A percentile compares a stretch with the other conserved stretches of the same genome.
Conservation (phyloP, 495 filamentous ascomycete genomes). For the Aspergillus carlsbadensis region DNA sequence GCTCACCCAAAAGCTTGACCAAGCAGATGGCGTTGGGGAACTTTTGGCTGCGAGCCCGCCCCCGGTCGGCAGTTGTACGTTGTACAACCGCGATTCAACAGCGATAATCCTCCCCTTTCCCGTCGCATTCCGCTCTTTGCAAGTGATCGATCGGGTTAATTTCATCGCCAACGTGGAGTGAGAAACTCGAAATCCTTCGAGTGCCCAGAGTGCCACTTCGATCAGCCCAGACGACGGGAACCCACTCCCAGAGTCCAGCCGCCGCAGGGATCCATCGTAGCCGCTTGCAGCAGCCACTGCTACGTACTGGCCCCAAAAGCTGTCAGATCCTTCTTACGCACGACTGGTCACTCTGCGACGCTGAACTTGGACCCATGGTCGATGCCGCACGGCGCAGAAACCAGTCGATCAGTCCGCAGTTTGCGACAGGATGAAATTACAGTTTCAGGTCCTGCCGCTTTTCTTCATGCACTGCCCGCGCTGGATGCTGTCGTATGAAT, state of each 20-base stretch:
- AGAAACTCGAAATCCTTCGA: not conserved
- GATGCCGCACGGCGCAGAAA: no score
- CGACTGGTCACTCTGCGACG: no score
- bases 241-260: not conserved
- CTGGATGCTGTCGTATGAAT: no score
- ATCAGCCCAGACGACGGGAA: not conserved
- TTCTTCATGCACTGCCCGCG: no score
- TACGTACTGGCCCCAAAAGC: no score
- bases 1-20: slow-evolving; percentile 9
- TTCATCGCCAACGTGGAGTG: not conserved
- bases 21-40: not conserved
- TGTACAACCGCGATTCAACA: not conserved
- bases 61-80: not conserved
- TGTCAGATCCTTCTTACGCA: no score
- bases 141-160: not conserved
- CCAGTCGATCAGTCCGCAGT: no score
- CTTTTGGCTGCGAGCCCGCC: not conserved
- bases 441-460: no score
- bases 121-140: not conserved
- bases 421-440: no score
- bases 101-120: no score
- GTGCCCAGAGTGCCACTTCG: not conserved
- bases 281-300: not conserved
- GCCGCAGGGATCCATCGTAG: not conserved
- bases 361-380: no score